phyloP scores from a whole-genome alignment of 768 basidiomycete genomes.

The Epithele typhae region DNA sequence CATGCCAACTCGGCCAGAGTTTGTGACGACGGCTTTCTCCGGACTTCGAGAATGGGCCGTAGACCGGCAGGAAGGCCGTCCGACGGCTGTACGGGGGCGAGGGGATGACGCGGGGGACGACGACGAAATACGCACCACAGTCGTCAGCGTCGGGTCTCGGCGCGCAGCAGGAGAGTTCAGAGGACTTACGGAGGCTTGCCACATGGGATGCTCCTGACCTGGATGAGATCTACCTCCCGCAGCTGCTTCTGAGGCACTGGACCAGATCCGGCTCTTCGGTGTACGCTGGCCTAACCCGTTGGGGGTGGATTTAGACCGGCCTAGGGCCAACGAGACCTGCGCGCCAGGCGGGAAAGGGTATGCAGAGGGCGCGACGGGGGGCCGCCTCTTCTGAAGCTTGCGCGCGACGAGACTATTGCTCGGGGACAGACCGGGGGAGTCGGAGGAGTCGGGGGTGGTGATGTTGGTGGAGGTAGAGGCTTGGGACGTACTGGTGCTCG shows the following conservation, averaged over 20 bases:
- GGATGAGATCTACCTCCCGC: constrained; percentile 1
- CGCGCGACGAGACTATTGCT: constrained; percentile 9
- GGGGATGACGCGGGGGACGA: no score
- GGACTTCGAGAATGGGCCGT: constrained; percentile 11
- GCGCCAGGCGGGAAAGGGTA: constrained; percentile 9
- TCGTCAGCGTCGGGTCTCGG: constrained; percentile 8
- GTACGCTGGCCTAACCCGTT: constrained; percentile 9
- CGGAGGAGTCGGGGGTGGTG: constrained; percentile 16
- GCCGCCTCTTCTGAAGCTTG: constrained; percentile 19
- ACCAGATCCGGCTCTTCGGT: constrained; percentile 12
- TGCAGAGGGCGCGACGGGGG: constrained; percentile 10
- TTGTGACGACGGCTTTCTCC: constrained; percentile 12
- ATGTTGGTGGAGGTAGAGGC: constrained; percentile 12
- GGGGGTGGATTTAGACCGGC: constrained; percentile 16
- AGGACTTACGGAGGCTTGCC: constrained; percentile 14
- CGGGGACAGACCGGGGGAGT: constrained; percentile 11
- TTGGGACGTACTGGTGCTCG: constrained; percentile 6
- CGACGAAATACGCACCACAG: neutral
- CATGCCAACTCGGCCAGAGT: constrained; percentile 17
- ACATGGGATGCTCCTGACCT: constrained; percentile 9
- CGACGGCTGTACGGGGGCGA: no score
- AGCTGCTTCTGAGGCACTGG: constrained; percentile 12
- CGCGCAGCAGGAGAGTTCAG: constrained; percentile 5
- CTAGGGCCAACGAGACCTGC: constrained; percentile 2
- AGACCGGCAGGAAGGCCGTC: neutral